Conservation (phyloP, 495 filamentous ascomycete species). For the Hypoxylon lienhwacheense region DNA sequence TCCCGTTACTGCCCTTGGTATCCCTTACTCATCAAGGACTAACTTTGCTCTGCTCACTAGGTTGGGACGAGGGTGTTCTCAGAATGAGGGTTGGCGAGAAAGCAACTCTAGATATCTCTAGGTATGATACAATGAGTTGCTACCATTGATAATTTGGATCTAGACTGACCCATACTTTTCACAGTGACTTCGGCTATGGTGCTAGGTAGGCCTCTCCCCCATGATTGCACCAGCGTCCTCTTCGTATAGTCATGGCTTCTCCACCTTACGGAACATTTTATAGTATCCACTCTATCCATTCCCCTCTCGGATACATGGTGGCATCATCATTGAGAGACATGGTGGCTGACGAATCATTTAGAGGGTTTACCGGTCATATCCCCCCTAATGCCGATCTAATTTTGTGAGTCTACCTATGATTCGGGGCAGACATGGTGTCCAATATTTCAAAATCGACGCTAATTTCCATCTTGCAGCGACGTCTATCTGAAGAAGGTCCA, state of each 20-base stretch:
- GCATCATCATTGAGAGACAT: slow-evolving; percentile 1
- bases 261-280: not conserved
- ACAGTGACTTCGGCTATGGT: slow-evolving; percentile 79
- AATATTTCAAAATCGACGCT: slow-evolving; percentile 3
- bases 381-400: slow-evolving; percentile 56
- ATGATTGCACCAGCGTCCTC: not conserved
- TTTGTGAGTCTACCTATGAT: slow-evolving; percentile 49
- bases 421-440: not conserved
- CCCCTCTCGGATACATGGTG: not conserved
- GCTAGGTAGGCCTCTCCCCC: slow-evolving; percentile 55
- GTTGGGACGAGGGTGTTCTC: slow-evolving; percentile 84
- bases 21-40: slow-evolving; percentile 5
- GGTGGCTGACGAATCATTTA: slow-evolving; percentile 41
- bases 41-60: slow-evolving; percentile 45
- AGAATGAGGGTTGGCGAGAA: slow-evolving; percentile 82
- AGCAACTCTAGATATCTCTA: slow-evolving; percentile 72
- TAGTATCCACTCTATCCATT: slow-evolving; percentile 1
- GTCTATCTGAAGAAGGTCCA: slow-evolving; percentile 54
- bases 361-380: slow-evolving; percentile 69
- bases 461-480: slow-evolving; percentile 43
- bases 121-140: slow-evolving; percentile 53
- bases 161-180: slow-evolving; percentile 23
- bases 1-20: not conserved
- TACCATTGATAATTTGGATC: not conserved
- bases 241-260: not conserved